Percentiles rank a stretch among this genome's conserved stretches.
These are phyloP conservation scores for Skeletonema grethae DNA, from an alignment of 108 stramenopile species.

Conservation along the genomic window DNA sequence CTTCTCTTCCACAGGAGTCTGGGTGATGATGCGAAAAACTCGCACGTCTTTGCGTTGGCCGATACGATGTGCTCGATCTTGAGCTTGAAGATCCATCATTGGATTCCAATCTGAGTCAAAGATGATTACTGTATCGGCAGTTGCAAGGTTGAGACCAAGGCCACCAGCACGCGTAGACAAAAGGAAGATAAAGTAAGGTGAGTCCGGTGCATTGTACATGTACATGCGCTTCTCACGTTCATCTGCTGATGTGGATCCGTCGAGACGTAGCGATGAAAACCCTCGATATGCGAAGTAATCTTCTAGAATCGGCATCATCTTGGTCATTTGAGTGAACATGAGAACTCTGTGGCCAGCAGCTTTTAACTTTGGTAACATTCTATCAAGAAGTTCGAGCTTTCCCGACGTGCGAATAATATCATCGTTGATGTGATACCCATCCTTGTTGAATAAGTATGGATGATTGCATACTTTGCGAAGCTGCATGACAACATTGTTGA, in stretches of 20 bases:
- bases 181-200: constrained; percentile 90
- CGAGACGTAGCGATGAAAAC: constrained; percentile 95
- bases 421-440: constrained; percentile 89
- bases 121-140: constrained; percentile 96
- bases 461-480: constrained; percentile 99
- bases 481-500: constrained; percentile 98
- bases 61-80: constrained; percentile 97
- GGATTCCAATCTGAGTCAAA: constrained; percentile 99
- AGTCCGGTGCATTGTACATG: constrained; percentile 91
- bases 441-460: constrained; percentile 97
- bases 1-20: constrained; percentile 93
- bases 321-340: constrained; percentile 98
- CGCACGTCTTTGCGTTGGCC: constrained; percentile 90
- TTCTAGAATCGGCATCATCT: constrained; percentile 94
- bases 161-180: constrained; percentile 96
- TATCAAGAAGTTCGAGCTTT: constrained; percentile 88
- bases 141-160: constrained; percentile 80
- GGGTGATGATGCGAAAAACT: constrained; percentile 92
- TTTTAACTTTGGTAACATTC: constrained; percentile 80
- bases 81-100: constrained; percentile 96
- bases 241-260: constrained; percentile 94
- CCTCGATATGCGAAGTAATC: constrained; percentile 86
- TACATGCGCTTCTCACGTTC: constrained; percentile 96
- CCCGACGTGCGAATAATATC: constrained; percentile 87
- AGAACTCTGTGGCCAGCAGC: constrained; percentile 91